These are phyloP conservation scores for Gynochthodes officinalis DNA, from an alignment of 257 asterid species.

Conservation along the genomic window DNA sequence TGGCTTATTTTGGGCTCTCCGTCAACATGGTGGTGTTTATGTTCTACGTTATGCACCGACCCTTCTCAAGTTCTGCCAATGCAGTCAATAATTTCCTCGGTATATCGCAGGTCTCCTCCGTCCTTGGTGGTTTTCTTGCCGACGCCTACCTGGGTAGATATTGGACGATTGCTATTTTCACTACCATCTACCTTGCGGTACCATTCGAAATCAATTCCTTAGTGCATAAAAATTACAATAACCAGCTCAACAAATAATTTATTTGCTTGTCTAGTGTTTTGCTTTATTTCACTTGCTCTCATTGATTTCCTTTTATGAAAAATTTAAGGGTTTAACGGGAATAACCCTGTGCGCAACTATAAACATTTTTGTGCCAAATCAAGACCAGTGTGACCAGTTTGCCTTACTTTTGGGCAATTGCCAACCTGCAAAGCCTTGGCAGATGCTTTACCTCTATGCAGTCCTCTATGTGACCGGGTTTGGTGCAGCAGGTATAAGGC, in stretches of 20 bases:
- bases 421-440: slow-evolving; percentile 88
- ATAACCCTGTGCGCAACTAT: slow-evolving; percentile 74
- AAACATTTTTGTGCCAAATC: slow-evolving; percentile 61
- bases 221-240: background rate
- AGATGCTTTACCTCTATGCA: slow-evolving; percentile 78
- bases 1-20: slow-evolving; percentile 95
- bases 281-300: background rate
- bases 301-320: slow-evolving; percentile 16
- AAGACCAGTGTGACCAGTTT: slow-evolving; percentile 74
- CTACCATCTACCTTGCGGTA: slow-evolving; percentile 88
- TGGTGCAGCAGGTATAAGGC: slow-evolving; percentile 97
- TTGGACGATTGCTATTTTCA: slow-evolving; percentile 95
- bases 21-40: slow-evolving; percentile 97
- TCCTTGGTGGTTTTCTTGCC: slow-evolving; percentile 89
- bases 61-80: slow-evolving; percentile 82
- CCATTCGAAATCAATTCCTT: background rate
- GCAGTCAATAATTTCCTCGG: slow-evolving; percentile 93
- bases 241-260: background rate
- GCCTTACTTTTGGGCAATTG: slow-evolving; percentile 87
- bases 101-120: slow-evolving; percentile 94
- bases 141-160: slow-evolving; percentile 97
- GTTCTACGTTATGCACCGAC: slow-evolving; percentile 96
- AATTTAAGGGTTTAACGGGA: slow-evolving; percentile 83
- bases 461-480: slow-evolving; percentile 77
- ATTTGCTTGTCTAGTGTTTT: background rate